Conservation (phyloP, 441 rosid genomes). For the Syzygium syzygioides region DNA sequence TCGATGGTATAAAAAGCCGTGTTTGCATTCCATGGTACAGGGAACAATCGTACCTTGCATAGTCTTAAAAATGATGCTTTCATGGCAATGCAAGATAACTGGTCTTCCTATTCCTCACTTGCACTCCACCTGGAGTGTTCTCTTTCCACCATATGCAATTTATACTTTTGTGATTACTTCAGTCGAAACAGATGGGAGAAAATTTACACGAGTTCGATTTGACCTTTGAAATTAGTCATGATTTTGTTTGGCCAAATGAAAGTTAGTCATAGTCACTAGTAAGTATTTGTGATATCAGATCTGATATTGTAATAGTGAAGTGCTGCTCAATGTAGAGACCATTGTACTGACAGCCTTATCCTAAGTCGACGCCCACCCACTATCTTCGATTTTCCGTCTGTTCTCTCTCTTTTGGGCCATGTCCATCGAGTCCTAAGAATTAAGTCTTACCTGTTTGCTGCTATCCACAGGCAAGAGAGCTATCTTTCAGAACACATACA, state of each 20-base stretch:
- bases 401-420: background rate
- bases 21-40: background rate
- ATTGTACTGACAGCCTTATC: background rate
- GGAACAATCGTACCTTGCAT: background rate
- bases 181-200: background rate
- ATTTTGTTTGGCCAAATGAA: background rate
- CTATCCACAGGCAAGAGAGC: fast-evolving
- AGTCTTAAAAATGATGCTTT: background rate
- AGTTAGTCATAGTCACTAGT: background rate
- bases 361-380: background rate
- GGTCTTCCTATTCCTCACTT: background rate
- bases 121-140: background rate
- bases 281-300: background rate
- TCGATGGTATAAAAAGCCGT: background rate
- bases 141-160: background rate
- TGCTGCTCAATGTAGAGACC: no score
- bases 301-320: no score
- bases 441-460: background rate
- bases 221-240: no score
- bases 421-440: background rate
- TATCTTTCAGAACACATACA: fast-evolving
- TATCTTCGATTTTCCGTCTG: background rate
- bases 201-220: background rate
- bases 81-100: background rate
- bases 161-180: background rate